Conservation (phyloP, 2,329 filamentous ascomycete genomes). For the Pseudopyricularia javanii region DNA sequence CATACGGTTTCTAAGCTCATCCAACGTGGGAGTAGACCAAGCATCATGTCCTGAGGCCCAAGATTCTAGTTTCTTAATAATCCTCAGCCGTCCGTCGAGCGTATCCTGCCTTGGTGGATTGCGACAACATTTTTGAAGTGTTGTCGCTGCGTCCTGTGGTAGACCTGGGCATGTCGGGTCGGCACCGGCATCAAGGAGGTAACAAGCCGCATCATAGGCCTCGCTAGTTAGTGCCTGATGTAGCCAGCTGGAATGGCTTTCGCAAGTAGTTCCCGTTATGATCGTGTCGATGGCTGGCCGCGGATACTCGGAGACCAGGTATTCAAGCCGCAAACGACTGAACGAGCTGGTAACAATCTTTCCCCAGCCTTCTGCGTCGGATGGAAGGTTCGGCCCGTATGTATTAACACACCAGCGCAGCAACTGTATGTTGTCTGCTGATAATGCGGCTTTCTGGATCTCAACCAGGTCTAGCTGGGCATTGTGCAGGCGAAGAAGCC, state of each 20-base stretch:
- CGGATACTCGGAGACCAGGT: background rate
- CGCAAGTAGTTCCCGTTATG: background rate
- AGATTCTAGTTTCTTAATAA: background rate
- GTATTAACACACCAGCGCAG: background rate
- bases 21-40: background rate
- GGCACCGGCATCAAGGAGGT: background rate
- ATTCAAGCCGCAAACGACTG: too few species aligned
- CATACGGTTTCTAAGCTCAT: background rate
- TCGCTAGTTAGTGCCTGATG: background rate
- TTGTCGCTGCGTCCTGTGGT: background rate
- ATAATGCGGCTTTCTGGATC: background rate
- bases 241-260: background rate
- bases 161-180: background rate
- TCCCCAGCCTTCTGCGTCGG: background rate
- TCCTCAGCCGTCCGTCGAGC: background rate
- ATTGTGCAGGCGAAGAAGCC: background rate
- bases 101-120: background rate
- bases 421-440: background rate
- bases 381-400: background rate
- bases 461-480: background rate
- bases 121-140: background rate
- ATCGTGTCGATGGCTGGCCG: background rate
- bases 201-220: background rate
- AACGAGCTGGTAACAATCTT: background rate
- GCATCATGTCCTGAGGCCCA: background rate